Conservation (phyloP, 2,329 filamentous ascomycete genomes). For the Rhynchosporium agropyri region DNA sequence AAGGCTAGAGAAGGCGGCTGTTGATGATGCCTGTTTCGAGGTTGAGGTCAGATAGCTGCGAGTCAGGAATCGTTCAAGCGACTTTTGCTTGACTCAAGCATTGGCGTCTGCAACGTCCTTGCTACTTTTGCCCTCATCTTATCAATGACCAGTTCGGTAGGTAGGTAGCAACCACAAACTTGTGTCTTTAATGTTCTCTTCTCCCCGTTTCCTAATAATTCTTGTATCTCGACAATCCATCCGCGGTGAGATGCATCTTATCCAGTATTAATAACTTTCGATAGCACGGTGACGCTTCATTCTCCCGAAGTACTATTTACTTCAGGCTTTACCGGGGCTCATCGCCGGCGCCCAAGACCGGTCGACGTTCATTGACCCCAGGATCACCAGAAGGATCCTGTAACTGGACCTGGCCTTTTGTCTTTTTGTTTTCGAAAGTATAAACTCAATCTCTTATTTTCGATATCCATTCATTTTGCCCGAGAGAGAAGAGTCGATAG, state of each 20-base stretch:
- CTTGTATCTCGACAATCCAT: slow-evolving; percentile 10
- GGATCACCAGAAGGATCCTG: slow-evolving; percentile 5
- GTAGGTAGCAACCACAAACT: not conserved
- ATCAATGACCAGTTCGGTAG: not conserved
- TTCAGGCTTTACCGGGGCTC: slow-evolving; percentile 12
- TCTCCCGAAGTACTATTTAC: slow-evolving; percentile 14
- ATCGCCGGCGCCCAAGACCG: slow-evolving; percentile 11
- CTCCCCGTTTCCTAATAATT: slow-evolving; percentile 6
- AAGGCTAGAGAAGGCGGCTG: slow-evolving; percentile 12
- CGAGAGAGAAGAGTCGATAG: slow-evolving; percentile 38
- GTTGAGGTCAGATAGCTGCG: slow-evolving; percentile 23
- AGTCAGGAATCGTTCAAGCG: slow-evolving; percentile 32
- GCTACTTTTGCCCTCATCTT: slow-evolving; percentile 23
- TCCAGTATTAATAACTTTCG: slow-evolving; percentile 32
- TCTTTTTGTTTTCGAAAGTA: slow-evolving; percentile 17
- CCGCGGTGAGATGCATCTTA: slow-evolving; percentile 28
- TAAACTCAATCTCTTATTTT: slow-evolving; percentile 18
- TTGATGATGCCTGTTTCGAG: not conserved
- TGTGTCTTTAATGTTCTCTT: not conserved
- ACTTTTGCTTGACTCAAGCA: slow-evolving; percentile 24
- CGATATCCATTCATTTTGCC: slow-evolving; percentile 26
- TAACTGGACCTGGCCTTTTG: slow-evolving; percentile 12
- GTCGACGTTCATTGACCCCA: slow-evolving; percentile 27
- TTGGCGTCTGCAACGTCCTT: slow-evolving; percentile 17
- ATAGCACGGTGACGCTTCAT: slow-evolving; percentile 12